phyloP scores from a whole-genome alignment of 805 yeast genomes.

The Lipomyces japonicus region DNA sequence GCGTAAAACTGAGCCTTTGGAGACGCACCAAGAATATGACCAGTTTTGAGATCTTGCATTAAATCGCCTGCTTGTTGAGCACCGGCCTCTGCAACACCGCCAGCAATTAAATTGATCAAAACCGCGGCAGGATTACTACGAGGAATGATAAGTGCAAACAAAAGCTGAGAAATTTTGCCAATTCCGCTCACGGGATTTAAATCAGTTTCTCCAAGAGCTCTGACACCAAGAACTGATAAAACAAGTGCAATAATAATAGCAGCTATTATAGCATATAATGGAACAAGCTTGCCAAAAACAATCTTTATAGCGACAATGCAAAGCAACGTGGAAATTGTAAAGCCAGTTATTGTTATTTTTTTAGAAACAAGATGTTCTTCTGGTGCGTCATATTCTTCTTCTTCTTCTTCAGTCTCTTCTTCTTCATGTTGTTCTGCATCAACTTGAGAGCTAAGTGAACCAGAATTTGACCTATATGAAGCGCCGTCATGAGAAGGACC shows the following conservation, averaged over 20 bases:
- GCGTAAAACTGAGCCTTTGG: slow-evolving; percentile 90
- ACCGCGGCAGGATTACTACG: slow-evolving; percentile 73
- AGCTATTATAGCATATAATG: slow-evolving; percentile 60
- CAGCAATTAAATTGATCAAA: slow-evolving; percentile 82
- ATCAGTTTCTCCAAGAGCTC: slow-evolving; percentile 96
- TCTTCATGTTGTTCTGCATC: slow-evolving; percentile 4
- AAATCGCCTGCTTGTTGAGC: slow-evolving; percentile 98
- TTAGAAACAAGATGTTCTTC: slow-evolving; percentile 49
- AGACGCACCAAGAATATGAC: slow-evolving; percentile 85
- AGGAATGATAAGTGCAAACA: slow-evolving; percentile 81
- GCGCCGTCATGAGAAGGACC: background rate
- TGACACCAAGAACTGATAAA: slow-evolving; percentile 78
- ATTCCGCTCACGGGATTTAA: slow-evolving; percentile 95
- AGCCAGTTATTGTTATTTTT: slow-evolving; percentile 54
- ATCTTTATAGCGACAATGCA: slow-evolving; percentile 62
- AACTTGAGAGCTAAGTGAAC: background rate
- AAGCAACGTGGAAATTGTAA: slow-evolving; percentile 58
- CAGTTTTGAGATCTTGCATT: slow-evolving; percentile 96
- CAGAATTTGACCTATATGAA: background rate
- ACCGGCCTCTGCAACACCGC: slow-evolving; percentile 97
- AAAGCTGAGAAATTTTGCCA: slow-evolving; percentile 85
- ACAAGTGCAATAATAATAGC: slow-evolving; percentile 75
- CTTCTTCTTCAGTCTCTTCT: slow-evolving; percentile 14
- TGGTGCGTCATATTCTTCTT: slow-evolving; percentile 42
- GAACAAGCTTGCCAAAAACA: slow-evolving; percentile 70